A percentile compares a stretch with the other conserved stretches of the same genome.
Evolutionary conservation across 805 yeast species (phyloP).

Genomic region (Pichia membranifaciens): DNA sequence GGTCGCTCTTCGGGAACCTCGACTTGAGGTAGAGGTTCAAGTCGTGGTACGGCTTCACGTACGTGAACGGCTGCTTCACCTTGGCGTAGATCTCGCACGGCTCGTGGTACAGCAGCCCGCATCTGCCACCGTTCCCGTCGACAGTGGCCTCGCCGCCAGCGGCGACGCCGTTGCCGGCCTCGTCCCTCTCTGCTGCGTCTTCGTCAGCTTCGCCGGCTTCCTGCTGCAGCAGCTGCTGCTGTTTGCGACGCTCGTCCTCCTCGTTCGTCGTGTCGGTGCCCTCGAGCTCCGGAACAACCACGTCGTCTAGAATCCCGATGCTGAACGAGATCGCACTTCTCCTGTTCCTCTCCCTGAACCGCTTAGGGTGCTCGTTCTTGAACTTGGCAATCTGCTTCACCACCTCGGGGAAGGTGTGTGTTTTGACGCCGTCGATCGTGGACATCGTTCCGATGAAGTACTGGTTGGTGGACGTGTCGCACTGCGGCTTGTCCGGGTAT

Average conservation of each 20-base stretch:
- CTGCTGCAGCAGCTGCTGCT: background rate
- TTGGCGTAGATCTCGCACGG: conserved; percentile 77
- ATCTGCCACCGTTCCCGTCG: conserved; percentile 19
- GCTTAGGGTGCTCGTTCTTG: conserved; percentile 36
- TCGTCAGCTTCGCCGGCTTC: background rate
- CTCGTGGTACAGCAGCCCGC: conserved; percentile 47
- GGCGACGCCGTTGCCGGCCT: background rate
- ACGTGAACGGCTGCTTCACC: conserved; percentile 72
- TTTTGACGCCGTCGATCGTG: conserved; percentile 32
- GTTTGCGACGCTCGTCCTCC: background rate
- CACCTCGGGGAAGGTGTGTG: conserved; percentile 56
- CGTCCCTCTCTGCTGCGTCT: background rate
- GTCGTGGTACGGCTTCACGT: conserved; percentile 86
- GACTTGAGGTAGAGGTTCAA: conserved; percentile 65
- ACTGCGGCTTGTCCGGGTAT: conserved; percentile 32
- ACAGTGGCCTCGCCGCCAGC: background rate
- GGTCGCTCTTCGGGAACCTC: conserved; percentile 55
- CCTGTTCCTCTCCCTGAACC: conserved; percentile 29
- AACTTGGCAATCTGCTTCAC: conserved; percentile 39
- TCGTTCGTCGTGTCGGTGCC: background rate
- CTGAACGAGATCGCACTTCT: conserved; percentile 42
- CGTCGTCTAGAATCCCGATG: conserved; percentile 37
- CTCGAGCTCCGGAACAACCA: conserved; percentile 13
- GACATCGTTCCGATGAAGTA: conserved; percentile 52
- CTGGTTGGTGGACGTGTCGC: conserved; percentile 59